phyloP scores from a whole-genome alignment of 2,329 filamentous ascomycete genomes.

The Davidsoniella neocaledoniae region DNA sequence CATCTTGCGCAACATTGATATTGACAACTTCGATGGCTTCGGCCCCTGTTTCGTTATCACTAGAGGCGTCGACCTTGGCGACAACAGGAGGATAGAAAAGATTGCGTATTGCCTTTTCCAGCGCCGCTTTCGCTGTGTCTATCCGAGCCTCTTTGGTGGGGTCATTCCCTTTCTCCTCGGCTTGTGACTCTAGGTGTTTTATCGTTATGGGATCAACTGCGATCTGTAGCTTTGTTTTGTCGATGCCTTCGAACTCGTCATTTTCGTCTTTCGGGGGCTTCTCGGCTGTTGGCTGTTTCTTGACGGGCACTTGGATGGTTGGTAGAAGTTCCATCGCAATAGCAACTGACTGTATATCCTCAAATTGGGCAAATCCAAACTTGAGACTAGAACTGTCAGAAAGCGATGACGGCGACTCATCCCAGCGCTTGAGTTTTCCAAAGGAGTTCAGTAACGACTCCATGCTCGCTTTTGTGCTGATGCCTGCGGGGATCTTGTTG shows the following conservation, averaged over 20 bases:
- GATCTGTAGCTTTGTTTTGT: slow-evolving; percentile 55
- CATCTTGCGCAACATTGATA: slow-evolving; percentile 72
- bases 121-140: slow-evolving; percentile 48
- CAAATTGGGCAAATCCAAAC: slow-evolving; percentile 93
- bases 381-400: slow-evolving; percentile 62
- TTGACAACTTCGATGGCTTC: slow-evolving; percentile 73
- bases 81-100: slow-evolving; percentile 42
- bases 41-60: slow-evolving; percentile 15
- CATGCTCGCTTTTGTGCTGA: slow-evolving; percentile 56
- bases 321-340: slow-evolving; percentile 72
- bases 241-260: slow-evolving; percentile 35
- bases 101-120: slow-evolving; percentile 52
- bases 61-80: slow-evolving; percentile 27
- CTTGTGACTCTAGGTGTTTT: slow-evolving; percentile 70
- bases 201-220: slow-evolving; percentile 68
- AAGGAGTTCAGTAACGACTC: slow-evolving; percentile 64
- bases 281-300: slow-evolving; percentile 45
- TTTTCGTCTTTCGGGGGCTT: slow-evolving; percentile 20
- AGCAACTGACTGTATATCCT: slow-evolving; percentile 74
- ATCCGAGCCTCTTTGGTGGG: slow-evolving; percentile 39
- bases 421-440: slow-evolving; percentile 72
- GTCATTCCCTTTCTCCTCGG: not conserved
- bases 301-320: slow-evolving; percentile 65
- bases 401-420: slow-evolving; percentile 44
- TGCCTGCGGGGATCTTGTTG: slow-evolving; percentile 64